Conservation (phyloP, 257 asterid genomes). For the Solanum lignicaule region DNA sequence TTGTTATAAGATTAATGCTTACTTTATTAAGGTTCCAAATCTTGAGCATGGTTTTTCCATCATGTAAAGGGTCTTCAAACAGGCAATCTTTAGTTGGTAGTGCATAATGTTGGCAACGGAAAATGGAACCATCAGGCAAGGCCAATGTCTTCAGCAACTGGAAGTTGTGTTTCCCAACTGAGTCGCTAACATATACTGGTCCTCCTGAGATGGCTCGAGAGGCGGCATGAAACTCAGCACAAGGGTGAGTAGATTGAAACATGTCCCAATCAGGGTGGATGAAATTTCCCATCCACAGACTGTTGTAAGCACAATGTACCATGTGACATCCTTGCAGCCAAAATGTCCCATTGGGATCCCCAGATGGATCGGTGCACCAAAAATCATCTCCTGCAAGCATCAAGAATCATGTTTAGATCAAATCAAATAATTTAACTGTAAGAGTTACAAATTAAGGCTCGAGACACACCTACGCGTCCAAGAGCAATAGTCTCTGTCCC, state of each 20-base stretch:
- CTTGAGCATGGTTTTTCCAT: conserved; percentile 58
- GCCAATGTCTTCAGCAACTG: conserved; percentile 48
- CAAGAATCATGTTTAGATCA: background rate
- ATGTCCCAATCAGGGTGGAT: conserved; percentile 35
- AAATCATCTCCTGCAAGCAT: conserved; percentile 18
- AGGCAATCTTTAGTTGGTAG: conserved; percentile 58
- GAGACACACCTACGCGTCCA: conserved; percentile 32
- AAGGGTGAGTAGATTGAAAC: conserved; percentile 31
- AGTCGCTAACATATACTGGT: conserved; percentile 29
- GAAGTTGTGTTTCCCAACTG: conserved; percentile 53
- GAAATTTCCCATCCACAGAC: conserved; percentile 30
- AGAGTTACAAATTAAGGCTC: background rate
- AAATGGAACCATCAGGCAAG: conserved; percentile 53
- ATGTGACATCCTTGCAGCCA: conserved; percentile 37
- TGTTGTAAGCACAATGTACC: conserved; percentile 32
- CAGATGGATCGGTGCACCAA: conserved; percentile 28
- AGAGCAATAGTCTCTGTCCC: conserved; percentile 39
- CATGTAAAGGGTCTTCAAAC: conserved; percentile 54
- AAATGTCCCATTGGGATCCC: conserved; percentile 22
- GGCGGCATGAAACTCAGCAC: conserved; percentile 28
- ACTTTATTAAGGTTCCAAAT: conserved; percentile 65
- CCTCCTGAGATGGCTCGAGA: conserved; percentile 34
- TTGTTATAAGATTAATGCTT: background rate
- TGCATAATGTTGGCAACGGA: conserved; percentile 49
- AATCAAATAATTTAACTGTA: background rate